Evolutionary conservation across 1,284 basidiomycete genomes (phyloP), one percentile per base, ranked within the genome.

Genomic region (Trametes versicolor): DNA sequence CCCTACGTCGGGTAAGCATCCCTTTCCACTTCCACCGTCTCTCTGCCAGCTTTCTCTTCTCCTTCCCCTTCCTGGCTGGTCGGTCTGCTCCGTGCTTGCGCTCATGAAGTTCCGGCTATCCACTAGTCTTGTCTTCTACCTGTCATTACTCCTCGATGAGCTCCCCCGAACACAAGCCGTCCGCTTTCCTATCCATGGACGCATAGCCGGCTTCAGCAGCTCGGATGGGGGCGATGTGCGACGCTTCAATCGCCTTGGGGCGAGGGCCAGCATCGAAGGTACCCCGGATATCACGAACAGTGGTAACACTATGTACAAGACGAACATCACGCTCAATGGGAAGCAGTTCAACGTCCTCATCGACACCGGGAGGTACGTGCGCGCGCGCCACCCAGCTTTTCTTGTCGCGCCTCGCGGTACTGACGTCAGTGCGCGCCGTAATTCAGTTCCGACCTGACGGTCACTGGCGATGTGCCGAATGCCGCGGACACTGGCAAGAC

Each of bases 311-410:
- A 77, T 79, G 67, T 91, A 91, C 68, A 79, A 78, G 58, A 81
- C 83, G 29, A 84, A 86, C 61, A 76, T 89, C 60, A 80, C 82
- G 4, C 74, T 91, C 47, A 85, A 86, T 39, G 84, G 81, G 15
- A 67, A 76, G n/a, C 62, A 67, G 3, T 86, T 86, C 71, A 74
- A 76, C 19, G 79, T 88, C 56, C 74, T 88, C 55, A 81, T 92
- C 62, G 90, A 92, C 71, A 91, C 90, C 6, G 90, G 90, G 59
- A 91, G 88, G 90, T 88, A 65, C 51, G 51, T 58, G 6, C 10
- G 15, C 10, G 17, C 39, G 43, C 55, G 32, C 63, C 61, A 39
- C 50, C 27, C 27, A 8, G 27, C 6, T 23, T 8, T 19, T 4
- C 3, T 32, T n/a, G 41, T 21, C 37, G 7, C 45, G 47, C 45